phyloP scores from a whole-genome alignment of 1,284 basidiomycete species.

The Dichomitus squalens region DNA sequence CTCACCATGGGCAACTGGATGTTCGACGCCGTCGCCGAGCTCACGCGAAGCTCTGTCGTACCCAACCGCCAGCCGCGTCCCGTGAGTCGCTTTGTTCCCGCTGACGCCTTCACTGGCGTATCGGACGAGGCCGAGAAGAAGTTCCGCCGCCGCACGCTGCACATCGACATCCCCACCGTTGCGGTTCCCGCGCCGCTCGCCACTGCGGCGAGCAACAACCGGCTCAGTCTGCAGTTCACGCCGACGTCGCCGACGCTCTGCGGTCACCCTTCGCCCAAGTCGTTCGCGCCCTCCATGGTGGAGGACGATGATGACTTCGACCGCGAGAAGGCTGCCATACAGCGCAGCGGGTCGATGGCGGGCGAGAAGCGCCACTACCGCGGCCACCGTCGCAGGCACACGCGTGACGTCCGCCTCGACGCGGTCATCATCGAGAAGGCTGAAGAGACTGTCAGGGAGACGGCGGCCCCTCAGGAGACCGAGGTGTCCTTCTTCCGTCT shows the following conservation, averaged over 20 bases:
- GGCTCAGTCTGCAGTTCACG: constrained; percentile 64
- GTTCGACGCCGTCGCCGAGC: constrained; percentile 72
- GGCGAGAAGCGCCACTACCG: constrained; percentile 19
- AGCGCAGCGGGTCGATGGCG: constrained; percentile 23
- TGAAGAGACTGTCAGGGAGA: constrained; percentile 15
- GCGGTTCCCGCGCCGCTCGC: constrained; percentile 29
- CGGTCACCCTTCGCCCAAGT: constrained; percentile 37
- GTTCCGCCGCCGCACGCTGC: constrained; percentile 34
- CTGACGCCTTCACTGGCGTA: constrained; percentile 34
- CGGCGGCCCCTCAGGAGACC: constrained; percentile 25
- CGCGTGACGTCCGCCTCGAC: constrained; percentile 41
- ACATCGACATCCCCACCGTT: constrained; percentile 33
- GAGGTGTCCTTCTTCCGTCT: constrained; percentile 47
- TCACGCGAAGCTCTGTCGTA: constrained; percentile 43
- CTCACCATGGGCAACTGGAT: constrained; percentile 69
- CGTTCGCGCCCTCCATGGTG: constrained; percentile 31
- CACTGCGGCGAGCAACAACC: constrained; percentile 34
- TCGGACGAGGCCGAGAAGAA: constrained; percentile 14
- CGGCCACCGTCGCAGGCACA: constrained; percentile 39
- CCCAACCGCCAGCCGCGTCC: constrained; percentile 30
- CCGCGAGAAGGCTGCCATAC: constrained; percentile 30
- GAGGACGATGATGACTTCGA: constrained; percentile 42
- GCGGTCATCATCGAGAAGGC: constrained; percentile 38
- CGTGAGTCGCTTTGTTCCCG: constrained; percentile 41
- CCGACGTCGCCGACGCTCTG: constrained; percentile 45